Evolutionary conservation across 805 yeast species (phyloP).

Genomic region (Saccharomycopsis amapae): DNA sequence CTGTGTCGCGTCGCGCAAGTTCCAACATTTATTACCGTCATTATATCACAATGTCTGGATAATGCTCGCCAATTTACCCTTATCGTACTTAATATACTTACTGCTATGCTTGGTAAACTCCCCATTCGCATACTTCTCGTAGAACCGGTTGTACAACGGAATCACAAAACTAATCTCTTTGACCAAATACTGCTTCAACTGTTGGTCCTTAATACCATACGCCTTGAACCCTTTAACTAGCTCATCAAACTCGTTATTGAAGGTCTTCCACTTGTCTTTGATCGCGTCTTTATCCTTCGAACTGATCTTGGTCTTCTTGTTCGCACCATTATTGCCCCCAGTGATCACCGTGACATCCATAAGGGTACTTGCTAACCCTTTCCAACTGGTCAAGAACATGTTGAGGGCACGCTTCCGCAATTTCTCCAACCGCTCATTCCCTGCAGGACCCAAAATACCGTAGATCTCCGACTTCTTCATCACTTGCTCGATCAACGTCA

Average conservation of each 20-base stretch:
- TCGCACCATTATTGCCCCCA: slow-evolving; percentile 27
- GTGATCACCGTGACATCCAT: slow-evolving; percentile 73
- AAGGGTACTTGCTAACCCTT: slow-evolving; percentile 62
- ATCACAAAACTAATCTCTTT: slow-evolving; percentile 65
- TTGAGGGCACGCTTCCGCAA: slow-evolving; percentile 69
- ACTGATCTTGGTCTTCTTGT: slow-evolving; percentile 30
- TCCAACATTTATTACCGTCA: too few species aligned
- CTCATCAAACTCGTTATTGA: slow-evolving; percentile 78
- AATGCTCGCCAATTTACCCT: slow-evolving; percentile 22
- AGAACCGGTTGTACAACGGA: slow-evolving; percentile 80
- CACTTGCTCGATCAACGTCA: slow-evolving; percentile 68
- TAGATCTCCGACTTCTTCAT: slow-evolving; percentile 52
- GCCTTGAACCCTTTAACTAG: slow-evolving; percentile 58
- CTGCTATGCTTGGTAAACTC: slow-evolving; percentile 62
- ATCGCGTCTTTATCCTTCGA: slow-evolving; percentile 75
- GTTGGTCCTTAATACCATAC: slow-evolving; percentile 59
- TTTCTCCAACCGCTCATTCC: slow-evolving; percentile 56
- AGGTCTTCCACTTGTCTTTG: slow-evolving; percentile 77
- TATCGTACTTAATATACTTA: slow-evolving; percentile 45
- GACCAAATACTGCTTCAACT: slow-evolving; percentile 53
- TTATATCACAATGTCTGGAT: slow-evolving; percentile 14
- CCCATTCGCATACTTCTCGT: slow-evolving; percentile 65
- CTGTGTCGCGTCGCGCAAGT: too few species aligned
- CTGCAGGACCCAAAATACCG: slow-evolving; percentile 48
- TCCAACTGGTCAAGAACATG: slow-evolving; percentile 73